Percentiles rank a stretch among this genome's conserved stretches.
phyloP scores from a whole-genome alignment of 2,329 filamentous ascomycete genomes.

The Pseudocercospora fijiensis region DNA sequence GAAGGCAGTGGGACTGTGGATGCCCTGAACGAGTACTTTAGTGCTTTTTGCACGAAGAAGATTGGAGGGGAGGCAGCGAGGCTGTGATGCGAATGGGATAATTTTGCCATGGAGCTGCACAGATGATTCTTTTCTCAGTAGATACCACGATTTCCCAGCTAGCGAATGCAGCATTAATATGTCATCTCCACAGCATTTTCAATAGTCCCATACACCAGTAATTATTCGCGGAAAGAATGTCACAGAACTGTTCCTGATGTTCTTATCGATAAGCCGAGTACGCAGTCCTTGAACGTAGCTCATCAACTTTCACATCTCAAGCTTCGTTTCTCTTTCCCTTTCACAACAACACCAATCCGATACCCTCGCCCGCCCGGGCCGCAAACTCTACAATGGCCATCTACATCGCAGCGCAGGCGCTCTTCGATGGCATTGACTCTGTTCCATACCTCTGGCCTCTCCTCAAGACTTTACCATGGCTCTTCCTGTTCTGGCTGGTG shows the following conservation, averaged over 20 bases:
- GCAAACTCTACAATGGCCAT: constrained; percentile 57
- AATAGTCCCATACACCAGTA: too few relatives aligned
- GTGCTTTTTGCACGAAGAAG: constrained; percentile 66
- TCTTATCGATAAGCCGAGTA: neutral
- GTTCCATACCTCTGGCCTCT: constrained; percentile 40
- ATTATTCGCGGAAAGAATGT: too few relatives aligned
- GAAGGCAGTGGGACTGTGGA: constrained; percentile 78
- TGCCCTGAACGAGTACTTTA: constrained; percentile 82
- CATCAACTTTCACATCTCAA: neutral
- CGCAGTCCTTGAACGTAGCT: neutral
- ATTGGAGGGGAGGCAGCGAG: constrained; percentile 38
- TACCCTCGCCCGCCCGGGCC: neutral
- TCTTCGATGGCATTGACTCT: constrained; percentile 56
- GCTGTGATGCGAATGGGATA: constrained; percentile 22
- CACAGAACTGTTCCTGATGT: neutral
- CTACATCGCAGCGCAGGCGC: constrained; percentile 55
- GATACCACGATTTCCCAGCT: neutral
- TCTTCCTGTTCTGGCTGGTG: constrained; percentile 55
- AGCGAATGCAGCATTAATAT: neutral
- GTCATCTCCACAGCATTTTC: neutral
- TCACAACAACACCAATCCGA: neutral
- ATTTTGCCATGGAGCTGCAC: neutral
- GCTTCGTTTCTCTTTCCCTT: neutral
- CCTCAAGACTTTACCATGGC: constrained; percentile 54
- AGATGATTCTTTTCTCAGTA: neutral